phyloP scores from a whole-genome alignment of 2,329 filamentous ascomycete genomes.

The Graphiopsis chlorocephala region DNA sequence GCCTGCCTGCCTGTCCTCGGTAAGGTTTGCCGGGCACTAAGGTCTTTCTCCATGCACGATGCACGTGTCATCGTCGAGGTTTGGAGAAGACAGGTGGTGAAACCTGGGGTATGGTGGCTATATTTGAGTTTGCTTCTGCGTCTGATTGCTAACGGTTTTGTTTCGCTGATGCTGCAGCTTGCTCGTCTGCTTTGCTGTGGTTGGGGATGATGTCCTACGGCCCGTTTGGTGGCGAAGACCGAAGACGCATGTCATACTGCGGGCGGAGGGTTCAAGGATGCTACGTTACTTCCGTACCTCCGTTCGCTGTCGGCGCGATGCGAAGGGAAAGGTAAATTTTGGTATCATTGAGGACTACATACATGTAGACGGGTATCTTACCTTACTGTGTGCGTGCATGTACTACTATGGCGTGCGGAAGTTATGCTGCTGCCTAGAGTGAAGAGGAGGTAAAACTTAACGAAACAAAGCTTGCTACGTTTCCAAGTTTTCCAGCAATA shows the following conservation, averaged over 20 bases:
- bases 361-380: too few species aligned
- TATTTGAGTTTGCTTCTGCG: slow-evolving; percentile 2
- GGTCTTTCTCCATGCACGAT: not conserved
- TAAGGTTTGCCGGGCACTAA: not conserved
- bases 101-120: not conserved
- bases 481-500: not conserved
- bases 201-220: not conserved
- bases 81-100: not conserved
- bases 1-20: not conserved
- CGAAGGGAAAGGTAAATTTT: not conserved
- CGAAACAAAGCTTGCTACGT: not conserved
- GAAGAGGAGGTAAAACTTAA: not conserved
- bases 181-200: not conserved
- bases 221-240: not conserved
- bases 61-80: slow-evolving; percentile 4
- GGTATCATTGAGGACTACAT: too few species aligned
- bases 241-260: slow-evolving; percentile 10
- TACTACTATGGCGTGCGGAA: not conserved
- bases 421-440: not conserved
- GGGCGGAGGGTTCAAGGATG: not conserved
- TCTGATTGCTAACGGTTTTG: not conserved
- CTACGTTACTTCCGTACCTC: too few species aligned
- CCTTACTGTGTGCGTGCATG: not conserved
- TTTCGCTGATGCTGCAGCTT: not conserved
- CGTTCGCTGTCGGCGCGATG: not conserved